Conservation (phyloP, 495 filamentous ascomycete genomes). For the Aspergillus baeticus region DNA sequence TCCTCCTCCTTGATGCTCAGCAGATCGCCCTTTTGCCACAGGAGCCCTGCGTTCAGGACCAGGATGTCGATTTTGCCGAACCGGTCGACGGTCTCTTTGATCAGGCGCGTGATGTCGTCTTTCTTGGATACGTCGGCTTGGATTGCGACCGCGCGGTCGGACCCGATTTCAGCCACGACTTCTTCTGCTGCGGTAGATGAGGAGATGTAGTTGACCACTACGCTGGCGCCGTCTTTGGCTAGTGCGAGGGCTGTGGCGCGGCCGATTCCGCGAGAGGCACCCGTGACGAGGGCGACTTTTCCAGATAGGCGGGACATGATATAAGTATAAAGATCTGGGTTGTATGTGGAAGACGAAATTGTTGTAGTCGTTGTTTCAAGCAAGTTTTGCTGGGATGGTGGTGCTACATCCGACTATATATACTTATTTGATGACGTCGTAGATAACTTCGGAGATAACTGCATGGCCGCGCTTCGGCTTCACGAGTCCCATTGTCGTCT, state of each 20-base stretch:
- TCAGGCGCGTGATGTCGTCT: conserved; percentile 35
- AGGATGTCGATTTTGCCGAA: conserved; percentile 78
- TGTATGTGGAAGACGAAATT: too few relatives aligned
- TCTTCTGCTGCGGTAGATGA: conserved; percentile 37
- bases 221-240: conserved; percentile 34
- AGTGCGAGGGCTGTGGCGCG: conserved; percentile 32
- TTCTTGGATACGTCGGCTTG: conserved; percentile 46
- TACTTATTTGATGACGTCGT: too few relatives aligned
- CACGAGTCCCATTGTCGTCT: too few relatives aligned
- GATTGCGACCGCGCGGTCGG: conserved; percentile 44
- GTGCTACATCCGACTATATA: too few relatives aligned
- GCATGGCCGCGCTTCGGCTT: too few relatives aligned
- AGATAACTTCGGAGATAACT: too few relatives aligned
- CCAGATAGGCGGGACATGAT: conserved; percentile 10
- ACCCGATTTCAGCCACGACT: conserved; percentile 45
- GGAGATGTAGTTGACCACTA: conserved; percentile 42
- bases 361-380: too few relatives aligned
- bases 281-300: conserved; percentile 8
- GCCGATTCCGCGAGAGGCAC: too few relatives aligned
- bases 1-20: conserved; percentile 28
- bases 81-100: conserved; percentile 56
- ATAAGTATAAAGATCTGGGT: too few relatives aligned
- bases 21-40: conserved; percentile 58
- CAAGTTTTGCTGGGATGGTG: too few relatives aligned
- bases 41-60: conserved; percentile 56